These are phyloP conservation scores for Cydonia oblonga DNA, from an alignment of 331 rosid genomes.

Conservation along the genomic window DNA sequence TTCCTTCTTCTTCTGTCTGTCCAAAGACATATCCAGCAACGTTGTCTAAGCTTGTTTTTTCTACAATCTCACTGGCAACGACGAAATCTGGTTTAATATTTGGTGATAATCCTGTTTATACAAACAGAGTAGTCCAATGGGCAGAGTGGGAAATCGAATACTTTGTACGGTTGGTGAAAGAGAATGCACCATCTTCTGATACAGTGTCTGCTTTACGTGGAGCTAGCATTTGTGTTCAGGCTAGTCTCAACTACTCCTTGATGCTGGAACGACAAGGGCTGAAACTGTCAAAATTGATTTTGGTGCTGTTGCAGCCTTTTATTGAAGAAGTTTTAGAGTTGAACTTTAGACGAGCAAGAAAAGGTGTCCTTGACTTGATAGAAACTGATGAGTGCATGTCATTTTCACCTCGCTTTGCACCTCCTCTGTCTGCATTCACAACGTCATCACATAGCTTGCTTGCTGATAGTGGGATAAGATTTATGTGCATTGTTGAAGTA, in stretches of 20 bases:
- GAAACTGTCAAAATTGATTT: constrained; percentile 69
- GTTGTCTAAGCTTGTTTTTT: constrained; percentile 68
- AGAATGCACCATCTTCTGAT: constrained; percentile 73
- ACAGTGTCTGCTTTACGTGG: constrained; percentile 69
- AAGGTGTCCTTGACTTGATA: constrained; percentile 59
- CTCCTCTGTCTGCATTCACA: constrained; percentile 62
- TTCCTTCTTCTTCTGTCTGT: constrained; percentile 77
- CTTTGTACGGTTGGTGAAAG: constrained; percentile 78
- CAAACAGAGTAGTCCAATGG: constrained; percentile 92
- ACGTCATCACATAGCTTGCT: constrained; percentile 49
- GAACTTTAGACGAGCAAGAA: constrained; percentile 84
- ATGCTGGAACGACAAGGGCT: constrained; percentile 73
- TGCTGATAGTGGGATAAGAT: constrained; percentile 70
- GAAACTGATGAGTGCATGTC: constrained; percentile 51
- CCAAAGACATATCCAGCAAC: constrained; percentile 75
- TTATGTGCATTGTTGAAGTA: constrained; percentile 72
- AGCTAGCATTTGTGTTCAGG: constrained; percentile 69
- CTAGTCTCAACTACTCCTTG: constrained; percentile 76
- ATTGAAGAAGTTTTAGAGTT: constrained; percentile 87
- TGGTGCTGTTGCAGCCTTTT: constrained; percentile 79
- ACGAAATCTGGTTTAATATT: constrained; percentile 69
- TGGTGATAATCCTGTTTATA: constrained; percentile 86
- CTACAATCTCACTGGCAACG: constrained; percentile 54
- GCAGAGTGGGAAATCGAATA: constrained; percentile 94
- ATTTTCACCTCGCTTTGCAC: constrained; percentile 51